Conservation (phyloP, 495 filamentous ascomycete genomes). For the Aspergillus ellipticus region DNA sequence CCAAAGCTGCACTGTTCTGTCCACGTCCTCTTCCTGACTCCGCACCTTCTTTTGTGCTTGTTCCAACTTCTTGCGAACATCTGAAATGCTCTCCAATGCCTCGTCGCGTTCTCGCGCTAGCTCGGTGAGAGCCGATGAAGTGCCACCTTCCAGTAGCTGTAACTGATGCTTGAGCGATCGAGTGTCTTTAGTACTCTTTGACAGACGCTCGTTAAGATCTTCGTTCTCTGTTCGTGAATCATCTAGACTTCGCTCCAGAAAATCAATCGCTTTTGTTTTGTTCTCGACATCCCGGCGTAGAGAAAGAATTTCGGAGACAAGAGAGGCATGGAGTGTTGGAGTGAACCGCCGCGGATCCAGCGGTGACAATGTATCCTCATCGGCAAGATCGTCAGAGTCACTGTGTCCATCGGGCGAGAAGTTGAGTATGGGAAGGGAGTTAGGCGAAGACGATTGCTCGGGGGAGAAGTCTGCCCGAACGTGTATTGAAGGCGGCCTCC, state of each 20-base stretch:
- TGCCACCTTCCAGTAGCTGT: slow-evolving; percentile 80
- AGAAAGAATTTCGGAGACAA: slow-evolving; percentile 89
- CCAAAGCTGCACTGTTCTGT: slow-evolving; percentile 71
- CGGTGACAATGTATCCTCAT: slow-evolving; percentile 71
- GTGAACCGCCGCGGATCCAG: slow-evolving; percentile 90
- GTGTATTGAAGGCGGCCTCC: slow-evolving; percentile 56
- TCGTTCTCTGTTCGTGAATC: slow-evolving; percentile 70
- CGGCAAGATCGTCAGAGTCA: slow-evolving; percentile 54
- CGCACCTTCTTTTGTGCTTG: slow-evolving; percentile 71
- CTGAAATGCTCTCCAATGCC: slow-evolving; percentile 66
- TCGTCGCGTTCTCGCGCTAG: slow-evolving; percentile 84
- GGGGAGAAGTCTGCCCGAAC: slow-evolving; percentile 58
- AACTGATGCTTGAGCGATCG: slow-evolving; percentile 81
- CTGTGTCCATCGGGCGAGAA: slow-evolving; percentile 40
- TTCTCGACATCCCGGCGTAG: slow-evolving; percentile 84
- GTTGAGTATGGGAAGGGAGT: slow-evolving; percentile 48
- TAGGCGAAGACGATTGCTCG: slow-evolving; percentile 59
- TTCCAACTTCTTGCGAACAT: slow-evolving; percentile 78
- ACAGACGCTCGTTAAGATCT: slow-evolving; percentile 54
- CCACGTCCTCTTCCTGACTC: slow-evolving; percentile 76
- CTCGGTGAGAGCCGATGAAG: slow-evolving; percentile 75
- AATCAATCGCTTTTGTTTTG: slow-evolving; percentile 78
- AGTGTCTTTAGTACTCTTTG: slow-evolving; percentile 64
- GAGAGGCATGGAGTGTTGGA: slow-evolving; percentile 87
- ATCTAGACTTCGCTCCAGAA: slow-evolving; percentile 72